A percentile compares a stretch with the other conserved stretches of the same genome.
Conservation (phyloP, 805 yeast species). For the Dipodascopsis uninucleata region DNA sequence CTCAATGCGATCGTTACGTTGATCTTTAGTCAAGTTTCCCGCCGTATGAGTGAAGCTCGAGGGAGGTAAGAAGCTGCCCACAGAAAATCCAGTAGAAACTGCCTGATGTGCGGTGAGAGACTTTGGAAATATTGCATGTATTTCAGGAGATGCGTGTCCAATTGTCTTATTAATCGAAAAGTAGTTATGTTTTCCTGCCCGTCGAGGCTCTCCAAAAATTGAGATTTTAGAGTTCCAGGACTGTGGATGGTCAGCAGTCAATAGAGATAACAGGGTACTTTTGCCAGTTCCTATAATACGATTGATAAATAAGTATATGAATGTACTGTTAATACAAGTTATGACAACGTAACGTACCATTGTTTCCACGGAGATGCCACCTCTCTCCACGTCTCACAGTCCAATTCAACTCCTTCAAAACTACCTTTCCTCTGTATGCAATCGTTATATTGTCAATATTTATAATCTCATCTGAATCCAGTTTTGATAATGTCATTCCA, state of each 20-base stretch:
- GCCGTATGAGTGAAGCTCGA: constrained; percentile 35
- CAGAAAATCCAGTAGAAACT: constrained; percentile 67
- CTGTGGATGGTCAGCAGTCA: constrained; percentile 96
- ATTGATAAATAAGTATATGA: background rate
- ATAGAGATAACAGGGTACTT: constrained; percentile 75
- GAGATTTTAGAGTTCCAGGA: constrained; percentile 75
- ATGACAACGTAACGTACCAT: constrained; percentile 49
- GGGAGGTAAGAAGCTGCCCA: constrained; percentile 63
- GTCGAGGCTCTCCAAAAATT: constrained; percentile 63
- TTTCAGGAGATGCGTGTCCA: constrained; percentile 87
- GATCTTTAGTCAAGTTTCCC: constrained; percentile 21
- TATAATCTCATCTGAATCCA: constrained; percentile 35
- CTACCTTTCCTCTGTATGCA: constrained; percentile 57
- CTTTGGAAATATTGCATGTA: constrained; percentile 78
- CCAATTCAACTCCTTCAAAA: constrained; percentile 64
- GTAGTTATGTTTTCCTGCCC: constrained; percentile 70
- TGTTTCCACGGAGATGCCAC: constrained; percentile 86
- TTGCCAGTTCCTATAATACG: constrained; percentile 55
- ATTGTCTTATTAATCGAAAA: constrained; percentile 74
- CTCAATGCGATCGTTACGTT: constrained; percentile 42
- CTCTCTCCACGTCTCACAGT: constrained; percentile 63
- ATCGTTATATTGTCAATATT: constrained; percentile 63
- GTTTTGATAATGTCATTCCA: constrained; percentile 3
- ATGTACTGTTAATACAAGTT: background rate
- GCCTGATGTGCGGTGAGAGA: constrained; percentile 52